Evolutionary conservation across 495 filamentous ascomycete species (phyloP).

Genomic region (Tirmania nivea): DNA sequence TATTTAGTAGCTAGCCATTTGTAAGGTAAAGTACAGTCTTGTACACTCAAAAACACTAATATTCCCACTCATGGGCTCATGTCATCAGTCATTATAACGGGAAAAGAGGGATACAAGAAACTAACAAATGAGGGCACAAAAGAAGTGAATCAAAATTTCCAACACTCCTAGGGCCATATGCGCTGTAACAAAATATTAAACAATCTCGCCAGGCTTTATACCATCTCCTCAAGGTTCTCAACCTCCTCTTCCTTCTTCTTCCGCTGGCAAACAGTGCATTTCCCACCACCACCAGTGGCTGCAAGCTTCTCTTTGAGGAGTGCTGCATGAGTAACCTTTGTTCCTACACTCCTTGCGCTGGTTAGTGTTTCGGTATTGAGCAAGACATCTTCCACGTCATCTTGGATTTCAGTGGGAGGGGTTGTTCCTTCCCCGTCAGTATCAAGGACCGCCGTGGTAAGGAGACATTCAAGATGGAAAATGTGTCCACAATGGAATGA

Average conservation of each 20-base stretch:
- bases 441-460: conserved; percentile 26
- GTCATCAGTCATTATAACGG: too few species aligned
- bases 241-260: conserved; percentile 10
- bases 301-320: conserved; percentile 38
- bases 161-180: not conserved
- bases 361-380: conserved; percentile 8
- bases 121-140: not conserved
- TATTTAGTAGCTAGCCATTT: too few species aligned
- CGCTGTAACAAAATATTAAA: not conserved
- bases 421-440: conserved; percentile 6
- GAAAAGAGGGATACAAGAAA: not conserved
- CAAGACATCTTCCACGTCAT: conserved; percentile 13
- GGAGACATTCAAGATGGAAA: conserved; percentile 69
- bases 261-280: conserved; percentile 26
- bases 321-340: conserved; percentile 76
- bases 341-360: conserved; percentile 43
- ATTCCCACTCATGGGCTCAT: too few species aligned
- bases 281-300: conserved; percentile 35
- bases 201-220: not conserved
- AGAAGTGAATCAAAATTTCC: not conserved
- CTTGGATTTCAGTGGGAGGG: conserved; percentile 20
- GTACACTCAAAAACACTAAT: too few species aligned
- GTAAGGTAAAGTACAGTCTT: too few species aligned
- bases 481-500: conserved; percentile 84
- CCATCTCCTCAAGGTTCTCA: not conserved